Percentiles rank a stretch among this genome's conserved stretches.
These are phyloP conservation scores for Hamamelis virginiana DNA, from an alignment of 164 flowering plant species.

Conservation along the genomic window DNA sequence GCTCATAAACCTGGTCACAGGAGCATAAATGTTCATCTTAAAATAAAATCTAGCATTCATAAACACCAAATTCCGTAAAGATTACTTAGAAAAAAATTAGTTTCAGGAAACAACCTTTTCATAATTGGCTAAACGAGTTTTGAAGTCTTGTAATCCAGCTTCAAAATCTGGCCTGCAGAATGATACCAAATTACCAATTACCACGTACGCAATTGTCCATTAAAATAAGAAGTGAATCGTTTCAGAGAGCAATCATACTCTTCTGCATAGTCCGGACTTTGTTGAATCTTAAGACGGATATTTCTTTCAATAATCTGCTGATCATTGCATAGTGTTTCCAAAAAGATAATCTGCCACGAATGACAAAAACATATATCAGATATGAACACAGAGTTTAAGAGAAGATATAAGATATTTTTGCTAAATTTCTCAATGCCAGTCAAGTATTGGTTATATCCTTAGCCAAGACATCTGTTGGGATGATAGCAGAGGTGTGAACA, in stretches of 20 bases:
- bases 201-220: neutral
- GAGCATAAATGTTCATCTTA: neutral
- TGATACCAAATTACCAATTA: conserved; percentile 13
- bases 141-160: conserved; percentile 86
- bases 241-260: conserved; percentile 48
- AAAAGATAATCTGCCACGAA: conserved; percentile 72
- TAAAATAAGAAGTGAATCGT: conserved; percentile 1
- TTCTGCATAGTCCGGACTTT: conserved; percentile 98
- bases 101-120: conserved; percentile 51
- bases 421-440: conserved; percentile 1
- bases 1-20: conserved; percentile 77
- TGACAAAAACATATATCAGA: neutral
- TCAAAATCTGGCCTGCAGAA: conserved; percentile 84
- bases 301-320: conserved; percentile 82
- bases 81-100: neutral
- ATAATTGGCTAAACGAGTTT: conserved; percentile 77
- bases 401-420: neutral
- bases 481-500: neutral
- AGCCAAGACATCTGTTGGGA: neutral
- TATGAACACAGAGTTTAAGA: neutral
- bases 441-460: neutral
- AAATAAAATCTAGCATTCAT: neutral
- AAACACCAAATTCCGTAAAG: neutral
- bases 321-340: conserved; percentile 95
- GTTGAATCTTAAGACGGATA: conserved; percentile 95